phyloP scores from a whole-genome alignment of 495 filamentous ascomycete species.

The Aspergillus leporis region DNA sequence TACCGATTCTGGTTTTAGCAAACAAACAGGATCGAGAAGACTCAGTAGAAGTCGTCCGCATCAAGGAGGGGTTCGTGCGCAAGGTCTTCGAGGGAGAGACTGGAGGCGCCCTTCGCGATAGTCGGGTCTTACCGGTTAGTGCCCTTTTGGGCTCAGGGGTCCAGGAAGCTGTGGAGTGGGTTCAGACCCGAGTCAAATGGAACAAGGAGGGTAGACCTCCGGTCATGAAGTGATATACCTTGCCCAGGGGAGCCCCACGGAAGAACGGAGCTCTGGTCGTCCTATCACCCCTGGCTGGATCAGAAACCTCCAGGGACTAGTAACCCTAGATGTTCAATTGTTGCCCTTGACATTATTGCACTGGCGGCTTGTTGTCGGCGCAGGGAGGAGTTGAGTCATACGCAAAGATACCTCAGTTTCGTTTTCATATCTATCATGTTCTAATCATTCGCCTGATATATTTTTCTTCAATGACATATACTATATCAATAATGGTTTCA shows the following conservation, averaged over 20 bases:
- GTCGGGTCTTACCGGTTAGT: slow-evolving; percentile 85
- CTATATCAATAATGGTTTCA: neutral
- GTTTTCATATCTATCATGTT: neutral
- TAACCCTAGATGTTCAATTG: neutral
- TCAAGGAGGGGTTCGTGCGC: slow-evolving; percentile 93
- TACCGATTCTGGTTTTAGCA: slow-evolving; percentile 88
- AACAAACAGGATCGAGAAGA: slow-evolving; percentile 99
- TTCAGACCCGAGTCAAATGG: slow-evolving; percentile 88
- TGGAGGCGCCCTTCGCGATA: slow-evolving; percentile 80
- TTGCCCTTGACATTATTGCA: neutral
- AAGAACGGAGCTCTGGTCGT: neutral
- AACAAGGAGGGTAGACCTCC: slow-evolving; percentile 91
- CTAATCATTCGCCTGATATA: neutral
- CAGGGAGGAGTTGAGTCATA: neutral
- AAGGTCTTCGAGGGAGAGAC: slow-evolving; percentile 94
- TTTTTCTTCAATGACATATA: neutral
- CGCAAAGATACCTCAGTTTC: slow-evolving; percentile 3
- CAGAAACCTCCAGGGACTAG: neutral
- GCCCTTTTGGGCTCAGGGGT: slow-evolving; percentile 91
- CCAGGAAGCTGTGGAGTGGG: slow-evolving; percentile 92
- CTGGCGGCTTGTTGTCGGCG: neutral
- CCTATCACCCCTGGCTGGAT: neutral
- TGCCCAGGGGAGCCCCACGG: neutral
- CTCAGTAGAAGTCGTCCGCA: slow-evolving; percentile 92
- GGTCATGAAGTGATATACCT: slow-evolving; percentile 71